Base-by-base conservation (phyloP, 2,329 filamentous ascomycete genomes). In the Ilyonectria mors-panacis region DNA sequence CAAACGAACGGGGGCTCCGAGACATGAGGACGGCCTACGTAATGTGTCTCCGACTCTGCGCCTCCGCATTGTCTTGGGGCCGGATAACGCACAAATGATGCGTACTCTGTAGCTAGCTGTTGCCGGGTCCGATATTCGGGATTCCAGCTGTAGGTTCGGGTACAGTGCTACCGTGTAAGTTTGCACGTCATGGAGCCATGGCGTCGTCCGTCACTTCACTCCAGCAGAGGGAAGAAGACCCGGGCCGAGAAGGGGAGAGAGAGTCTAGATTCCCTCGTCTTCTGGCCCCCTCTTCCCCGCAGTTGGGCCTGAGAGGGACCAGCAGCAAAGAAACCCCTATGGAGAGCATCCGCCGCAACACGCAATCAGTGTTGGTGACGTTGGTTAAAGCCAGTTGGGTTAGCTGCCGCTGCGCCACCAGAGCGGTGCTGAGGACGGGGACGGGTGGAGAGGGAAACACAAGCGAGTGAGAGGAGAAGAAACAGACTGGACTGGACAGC, bases 321-420 rank as follows among this genome's bases (percentile, higher is more conserved):
- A 6, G n/a, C 37, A 15, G 12, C 37, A 39, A n/a, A n/a, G 3
- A 45, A 17, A 33, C n/a, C n/a, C 44, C 12, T 15, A 23, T 12
- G n/a, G 17, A 10, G 26, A 33, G 12, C 48, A 7, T 8, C 44
- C 35, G 51, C 42, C 51, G 55, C 37, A 56, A 42, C 35, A 39
- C 47, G 35, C 30, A 51, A 19, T 7, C 28, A 6, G 6, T 17
- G 15, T 45, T 23, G 37, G 39, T 62, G n/a, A 35, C 30, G 48
- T 35, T 53, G 48, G 48, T 15, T 12, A 33, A 33, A 17, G 19
- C 17, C 15, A 30, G 21, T 23, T 15, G 56, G 39, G 39, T 28
- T 55, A 59, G 55, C 33, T 60, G 63, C 57, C 63, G 63, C 57
- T 60, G 63, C 57, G 63, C 57, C 57, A 65, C 62, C n/a, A 19